A percentile compares a stretch with the other conserved stretches of the same genome.
Evolutionary conservation across 2,329 filamentous ascomycete species (phyloP).

Genomic region (Alternaria angustiovoidea): DNA sequence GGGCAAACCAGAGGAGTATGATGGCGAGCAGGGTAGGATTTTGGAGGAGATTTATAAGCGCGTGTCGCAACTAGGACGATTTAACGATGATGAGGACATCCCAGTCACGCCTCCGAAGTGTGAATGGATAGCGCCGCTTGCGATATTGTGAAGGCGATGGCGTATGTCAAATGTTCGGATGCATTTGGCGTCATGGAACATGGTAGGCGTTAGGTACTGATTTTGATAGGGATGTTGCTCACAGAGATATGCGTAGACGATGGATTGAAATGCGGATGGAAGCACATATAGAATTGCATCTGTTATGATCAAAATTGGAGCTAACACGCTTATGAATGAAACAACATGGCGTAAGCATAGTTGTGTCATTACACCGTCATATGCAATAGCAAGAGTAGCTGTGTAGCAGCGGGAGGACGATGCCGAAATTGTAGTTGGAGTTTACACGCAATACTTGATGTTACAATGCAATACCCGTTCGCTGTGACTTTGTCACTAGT

Average conservation of each 20-base stretch:
- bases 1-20: slow-evolving; percentile 64
- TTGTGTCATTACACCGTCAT: not conserved
- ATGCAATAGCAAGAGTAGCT: not conserved
- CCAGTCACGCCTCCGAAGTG: slow-evolving; percentile 79
- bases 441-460: not conserved
- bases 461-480: not conserved
- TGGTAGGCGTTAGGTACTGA: not conserved
- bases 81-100: slow-evolving; percentile 73
- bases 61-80: slow-evolving; percentile 71
- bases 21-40: slow-evolving; percentile 61
- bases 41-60: slow-evolving; percentile 69
- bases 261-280: not conserved
- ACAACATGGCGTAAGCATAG: not conserved
- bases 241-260: not conserved
- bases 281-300: not conserved
- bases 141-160: not conserved
- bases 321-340: not conserved
- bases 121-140: slow-evolving; percentile 62
- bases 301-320: not conserved
- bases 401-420: not conserved
- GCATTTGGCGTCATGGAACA: not conserved
- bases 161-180: not conserved
- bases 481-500: not conserved
- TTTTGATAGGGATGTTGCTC: not conserved
- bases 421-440: not conserved